phyloP scores from a whole-genome alignment of 2,329 filamentous ascomycete species.

The Fusarium piperis region DNA sequence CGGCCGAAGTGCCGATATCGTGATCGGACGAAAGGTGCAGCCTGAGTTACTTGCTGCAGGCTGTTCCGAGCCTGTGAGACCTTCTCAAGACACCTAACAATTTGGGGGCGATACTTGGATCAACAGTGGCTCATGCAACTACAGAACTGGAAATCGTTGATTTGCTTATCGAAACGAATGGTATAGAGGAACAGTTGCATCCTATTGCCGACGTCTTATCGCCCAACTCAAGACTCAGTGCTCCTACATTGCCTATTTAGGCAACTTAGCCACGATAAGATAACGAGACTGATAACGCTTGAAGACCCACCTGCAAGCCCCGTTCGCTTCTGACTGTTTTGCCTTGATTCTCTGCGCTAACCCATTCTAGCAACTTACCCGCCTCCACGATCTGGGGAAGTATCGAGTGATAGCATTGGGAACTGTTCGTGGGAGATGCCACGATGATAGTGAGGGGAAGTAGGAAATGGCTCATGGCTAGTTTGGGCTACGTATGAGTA shows the following conservation, averaged over 20 bases:
- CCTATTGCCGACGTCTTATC: neutral
- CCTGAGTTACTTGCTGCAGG: neutral
- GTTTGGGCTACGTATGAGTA: neutral
- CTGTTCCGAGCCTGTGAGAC: neutral
- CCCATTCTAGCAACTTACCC: conserved; percentile 32
- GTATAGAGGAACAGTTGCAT: neutral
- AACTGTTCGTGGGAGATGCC: neutral
- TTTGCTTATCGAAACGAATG: neutral
- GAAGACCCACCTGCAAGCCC: neutral
- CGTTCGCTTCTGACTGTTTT: neutral
- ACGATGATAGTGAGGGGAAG: neutral
- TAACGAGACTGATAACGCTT: neutral
- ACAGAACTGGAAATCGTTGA: neutral
- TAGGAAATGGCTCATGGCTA: neutral
- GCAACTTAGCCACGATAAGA: conserved; percentile 42
- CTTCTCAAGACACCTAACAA: neutral
- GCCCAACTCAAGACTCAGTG: neutral
- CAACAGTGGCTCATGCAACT: neutral
- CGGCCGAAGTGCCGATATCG: neutral
- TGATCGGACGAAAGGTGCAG: neutral
- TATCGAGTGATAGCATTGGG: neutral
- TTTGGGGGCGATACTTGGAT: neutral
- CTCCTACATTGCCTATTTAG: conserved; percentile 16
- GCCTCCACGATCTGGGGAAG: conserved; percentile 5
- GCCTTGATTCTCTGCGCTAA: conserved; percentile 18